Evolutionary conservation across 441 rosid genomes (phyloP).

Genomic region (Daphne laureola): DNA sequence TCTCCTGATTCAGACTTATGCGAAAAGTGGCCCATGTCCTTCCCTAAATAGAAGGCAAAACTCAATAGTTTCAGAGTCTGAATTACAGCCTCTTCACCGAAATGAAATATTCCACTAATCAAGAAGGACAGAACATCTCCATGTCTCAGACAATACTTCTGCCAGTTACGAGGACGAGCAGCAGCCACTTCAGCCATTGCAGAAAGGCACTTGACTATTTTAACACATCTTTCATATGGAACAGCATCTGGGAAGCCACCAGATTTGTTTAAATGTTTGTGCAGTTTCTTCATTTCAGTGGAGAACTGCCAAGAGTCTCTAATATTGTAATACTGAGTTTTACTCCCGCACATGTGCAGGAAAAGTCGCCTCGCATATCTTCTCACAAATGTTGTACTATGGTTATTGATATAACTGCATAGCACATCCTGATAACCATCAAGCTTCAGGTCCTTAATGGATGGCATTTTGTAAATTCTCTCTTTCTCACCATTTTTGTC

Average conservation of each 20-base stretch:
- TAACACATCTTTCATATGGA: conserved; percentile 94
- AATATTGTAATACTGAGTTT: conserved; percentile 94
- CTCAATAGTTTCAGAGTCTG: conserved; percentile 92
- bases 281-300: conserved; percentile 77
- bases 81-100: conserved; percentile 92
- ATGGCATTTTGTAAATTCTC: conserved; percentile 52
- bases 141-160: conserved; percentile 94
- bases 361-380: conserved; percentile 99
- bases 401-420: conserved; percentile 97
- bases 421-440: conserved; percentile 99
- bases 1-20: conserved; percentile 79
- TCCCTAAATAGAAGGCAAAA: conserved; percentile 92
- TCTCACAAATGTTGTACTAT: conserved; percentile 90
- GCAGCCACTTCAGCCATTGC: conserved; percentile 95
- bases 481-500: conserved; percentile 96
- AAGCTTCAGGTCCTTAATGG: conserved; percentile 87
- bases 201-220: conserved; percentile 91
- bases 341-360: conserved; percentile 98
- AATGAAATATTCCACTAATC: conserved; percentile 76
- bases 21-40: conserved; percentile 60
- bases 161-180: conserved; percentile 99
- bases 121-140: conserved; percentile 81
- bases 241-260: conserved; percentile 89
- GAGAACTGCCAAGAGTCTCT: conserved; percentile 99
- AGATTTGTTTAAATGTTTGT: conserved; percentile 90